Evolutionary conservation across 139 green algal genomes (phyloP).

Genomic region (Tetraselmis chui): DNA sequence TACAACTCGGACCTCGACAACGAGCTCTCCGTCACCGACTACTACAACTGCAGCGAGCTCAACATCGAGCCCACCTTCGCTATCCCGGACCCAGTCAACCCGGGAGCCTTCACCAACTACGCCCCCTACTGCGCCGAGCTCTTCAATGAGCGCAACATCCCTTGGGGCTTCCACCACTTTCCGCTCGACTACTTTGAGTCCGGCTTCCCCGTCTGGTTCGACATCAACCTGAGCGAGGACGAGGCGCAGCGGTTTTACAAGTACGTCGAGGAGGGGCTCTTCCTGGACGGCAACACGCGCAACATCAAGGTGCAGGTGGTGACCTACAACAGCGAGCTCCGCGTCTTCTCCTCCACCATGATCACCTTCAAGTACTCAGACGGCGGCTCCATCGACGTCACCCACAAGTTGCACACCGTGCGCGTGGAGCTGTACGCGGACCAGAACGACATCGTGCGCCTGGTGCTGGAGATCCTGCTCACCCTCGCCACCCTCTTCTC

Average conservation of each 20-base stretch:
- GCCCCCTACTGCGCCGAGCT: conserved; percentile 67
- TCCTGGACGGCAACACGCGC: conserved; percentile 59
- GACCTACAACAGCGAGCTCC: conserved; percentile 77
- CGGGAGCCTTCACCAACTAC: conserved; percentile 8
- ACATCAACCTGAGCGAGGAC: conserved; percentile 65
- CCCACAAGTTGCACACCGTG: conserved; percentile 58
- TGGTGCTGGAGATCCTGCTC: conserved; percentile 59
- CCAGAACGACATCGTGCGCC: conserved; percentile 37
- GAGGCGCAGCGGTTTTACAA: conserved; percentile 31
- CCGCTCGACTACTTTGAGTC: conserved; percentile 29
- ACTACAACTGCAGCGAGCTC: conserved; percentile 70
- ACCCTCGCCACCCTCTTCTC: conserved; percentile 40
- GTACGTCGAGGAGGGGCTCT: conserved; percentile 61
- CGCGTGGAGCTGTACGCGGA: conserved; percentile 62
- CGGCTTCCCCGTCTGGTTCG: conserved; percentile 66
- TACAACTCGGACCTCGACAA: conserved; percentile 65
- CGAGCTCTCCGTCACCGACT: conserved; percentile 22
- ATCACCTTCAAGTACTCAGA: conserved; percentile 57
- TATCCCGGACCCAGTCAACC: conserved; percentile 17
- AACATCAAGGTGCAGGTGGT: conserved; percentile 54
- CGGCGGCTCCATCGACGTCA: conserved; percentile 64
- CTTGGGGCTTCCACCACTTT: conserved; percentile 62
- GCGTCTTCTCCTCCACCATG: conserved; percentile 47
- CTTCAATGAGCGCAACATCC: conserved; percentile 59
- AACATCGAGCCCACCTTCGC: conserved; percentile 35